A percentile compares a stretch with the other conserved stretches of the same genome.
phyloP scores from a whole-genome alignment of 2,329 filamentous ascomycete genomes.

The Curvularia verruculosa region DNA sequence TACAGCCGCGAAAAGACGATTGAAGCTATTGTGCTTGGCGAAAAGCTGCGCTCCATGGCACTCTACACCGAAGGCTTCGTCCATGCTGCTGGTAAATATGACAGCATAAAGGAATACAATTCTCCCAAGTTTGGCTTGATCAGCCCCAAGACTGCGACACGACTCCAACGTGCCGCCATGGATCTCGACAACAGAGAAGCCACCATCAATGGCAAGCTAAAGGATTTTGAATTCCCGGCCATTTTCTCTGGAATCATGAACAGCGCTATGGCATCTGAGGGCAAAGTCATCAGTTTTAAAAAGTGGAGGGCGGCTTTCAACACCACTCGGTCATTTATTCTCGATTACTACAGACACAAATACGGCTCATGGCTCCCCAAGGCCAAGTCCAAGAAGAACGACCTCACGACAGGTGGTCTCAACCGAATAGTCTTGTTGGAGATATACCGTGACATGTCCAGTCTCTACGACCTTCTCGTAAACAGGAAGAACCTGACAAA shows the following conservation, averaged over 20 bases:
- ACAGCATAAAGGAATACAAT: slow-evolving; percentile 72
- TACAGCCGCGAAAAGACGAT: slow-evolving; percentile 85
- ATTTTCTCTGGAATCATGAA: slow-evolving; percentile 87
- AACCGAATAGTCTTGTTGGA: slow-evolving; percentile 83
- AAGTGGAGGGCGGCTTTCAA: slow-evolving; percentile 78
- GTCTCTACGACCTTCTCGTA: slow-evolving; percentile 85
- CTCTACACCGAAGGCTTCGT: slow-evolving; percentile 92
- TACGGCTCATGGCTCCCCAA: slow-evolving; percentile 89
- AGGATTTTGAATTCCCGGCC: slow-evolving; percentile 88
- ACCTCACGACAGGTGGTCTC: slow-evolving; percentile 82
- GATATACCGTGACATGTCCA: slow-evolving; percentile 83
- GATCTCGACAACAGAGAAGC: slow-evolving; percentile 77
- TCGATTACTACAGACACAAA: slow-evolving; percentile 70
- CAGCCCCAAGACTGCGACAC: slow-evolving; percentile 72
- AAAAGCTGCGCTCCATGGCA: slow-evolving; percentile 79
- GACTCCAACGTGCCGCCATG: slow-evolving; percentile 81
- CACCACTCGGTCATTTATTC: slow-evolving; percentile 74
- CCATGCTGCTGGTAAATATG: slow-evolving; percentile 84
- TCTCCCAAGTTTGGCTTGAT: slow-evolving; percentile 74
- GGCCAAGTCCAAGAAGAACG: slow-evolving; percentile 88
- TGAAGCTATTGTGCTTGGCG: slow-evolving; percentile 86
- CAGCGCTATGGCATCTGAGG: slow-evolving; percentile 77
- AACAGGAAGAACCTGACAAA: slow-evolving; percentile 80
- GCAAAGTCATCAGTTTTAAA: slow-evolving; percentile 81
- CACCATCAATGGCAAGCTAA: slow-evolving; percentile 73